Base-by-base conservation (phyloP, 2,329 filamentous ascomycete genomes). In the Alternaria tenuissima region DNA sequence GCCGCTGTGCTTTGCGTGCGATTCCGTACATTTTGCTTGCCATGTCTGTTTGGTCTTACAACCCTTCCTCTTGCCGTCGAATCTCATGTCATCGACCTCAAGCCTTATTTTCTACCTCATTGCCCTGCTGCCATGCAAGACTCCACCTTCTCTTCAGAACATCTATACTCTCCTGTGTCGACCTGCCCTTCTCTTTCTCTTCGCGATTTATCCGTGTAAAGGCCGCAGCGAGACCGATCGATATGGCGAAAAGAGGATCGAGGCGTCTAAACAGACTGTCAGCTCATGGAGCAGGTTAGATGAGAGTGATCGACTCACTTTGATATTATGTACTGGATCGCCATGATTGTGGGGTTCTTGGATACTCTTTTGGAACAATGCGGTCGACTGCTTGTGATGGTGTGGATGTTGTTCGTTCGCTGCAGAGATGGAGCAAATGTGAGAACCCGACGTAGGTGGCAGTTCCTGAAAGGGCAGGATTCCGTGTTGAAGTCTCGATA, bases 181-280 rank as follows among this genome's bases (percentile, higher is more conserved):
- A 76, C 49, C 77, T 71, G 3, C 81, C 82, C 63, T 81, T 82
- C 63, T 81, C 82, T 57, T 79, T 81, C 64, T 85, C 82, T 63
- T 85, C 82, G 16, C 82, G 78, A 47, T 79, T 71, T 44, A 79
- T 78, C 24, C 77, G 73, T 49, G 76, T 77, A 5, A 65, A 70
- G 14, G 82, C 82, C 7, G 83, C 82, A 0, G 77, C 74, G 52
- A 80, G 64, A 51, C 83, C 83, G 55, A 84, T 81, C n/a, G 76
- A 76, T 52, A 83, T 66, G 32, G 83, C 82, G 71, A 84, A 85
- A 55, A 84, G 57, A 38, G 83, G 82, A 58, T 85, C 83, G 54
- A 84, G 77, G 47, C 74, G 68, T 70, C 82, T 84, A 51, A 16
- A 54, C 34, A 47, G 34, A 32, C 5, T 57, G 47, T 34, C 20